Percentiles rank a stretch among this genome's conserved stretches.
phyloP scores from a whole-genome alignment of 139 green algal species.

The Auxenochlorella protothecoides region DNA sequence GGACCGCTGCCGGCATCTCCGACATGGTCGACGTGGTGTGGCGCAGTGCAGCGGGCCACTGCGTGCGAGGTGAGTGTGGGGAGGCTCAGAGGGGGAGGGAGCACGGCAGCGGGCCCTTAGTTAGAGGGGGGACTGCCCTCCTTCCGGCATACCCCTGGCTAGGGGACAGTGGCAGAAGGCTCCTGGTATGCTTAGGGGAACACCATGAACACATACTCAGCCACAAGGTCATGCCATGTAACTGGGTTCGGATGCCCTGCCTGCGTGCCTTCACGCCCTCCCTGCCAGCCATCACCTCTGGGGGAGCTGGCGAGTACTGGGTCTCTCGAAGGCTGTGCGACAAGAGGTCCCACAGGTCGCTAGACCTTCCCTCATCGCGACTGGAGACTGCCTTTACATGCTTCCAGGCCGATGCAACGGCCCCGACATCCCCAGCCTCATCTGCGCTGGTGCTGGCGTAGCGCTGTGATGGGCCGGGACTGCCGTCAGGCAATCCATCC shows the following conservation, averaged over 20 bases:
- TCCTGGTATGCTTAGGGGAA: too few species aligned
- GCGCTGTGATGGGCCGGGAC: not conserved
- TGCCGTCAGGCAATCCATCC: not conserved
- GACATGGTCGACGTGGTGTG: constrained; percentile 42
- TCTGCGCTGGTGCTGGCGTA: not conserved
- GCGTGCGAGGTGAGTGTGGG: constrained; percentile 14
- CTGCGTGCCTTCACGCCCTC: too few species aligned
- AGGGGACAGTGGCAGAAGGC: not conserved
- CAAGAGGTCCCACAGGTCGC: constrained; percentile 60
- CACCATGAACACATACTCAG: not conserved
- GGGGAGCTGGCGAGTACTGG: constrained; percentile 52
- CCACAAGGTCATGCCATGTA: not conserved
- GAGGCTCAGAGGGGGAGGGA: too few species aligned
- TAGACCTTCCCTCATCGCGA: constrained; percentile 22
- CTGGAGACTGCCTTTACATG: constrained; percentile 36
- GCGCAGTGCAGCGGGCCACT: constrained; percentile 66
- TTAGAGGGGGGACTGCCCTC: not conserved
- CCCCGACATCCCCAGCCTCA: constrained; percentile 8
- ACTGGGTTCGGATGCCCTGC: too few species aligned
- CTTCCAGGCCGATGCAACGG: constrained; percentile 35
- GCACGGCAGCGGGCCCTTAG: not conserved
- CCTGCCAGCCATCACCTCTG: constrained; percentile 29
- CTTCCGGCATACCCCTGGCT: not conserved
- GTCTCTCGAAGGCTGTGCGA: constrained; percentile 45
- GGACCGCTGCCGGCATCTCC: constrained; percentile 65